Percentiles rank a stretch among this genome's conserved stretches.
Evolutionary conservation across 176 grass and related monocot species (phyloP).

Genomic region (Alloteropsis semialata): DNA sequence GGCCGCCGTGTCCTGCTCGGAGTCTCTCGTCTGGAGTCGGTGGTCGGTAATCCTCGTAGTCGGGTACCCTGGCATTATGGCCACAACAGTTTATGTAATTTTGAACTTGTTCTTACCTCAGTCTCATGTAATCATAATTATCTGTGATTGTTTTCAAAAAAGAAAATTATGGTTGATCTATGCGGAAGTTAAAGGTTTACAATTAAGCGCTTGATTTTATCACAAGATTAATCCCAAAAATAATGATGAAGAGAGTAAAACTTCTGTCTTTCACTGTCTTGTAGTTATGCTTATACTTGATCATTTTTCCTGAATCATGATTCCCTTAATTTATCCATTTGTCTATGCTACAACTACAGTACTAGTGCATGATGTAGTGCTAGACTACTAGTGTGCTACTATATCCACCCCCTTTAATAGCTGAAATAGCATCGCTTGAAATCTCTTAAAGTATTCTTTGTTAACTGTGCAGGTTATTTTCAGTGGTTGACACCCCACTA

Average conservation of each 20-base stretch:
- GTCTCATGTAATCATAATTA: conserved; percentile 14
- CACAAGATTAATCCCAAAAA: too few relatives aligned
- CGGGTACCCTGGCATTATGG: too few relatives aligned
- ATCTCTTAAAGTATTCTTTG: conserved; percentile 8
- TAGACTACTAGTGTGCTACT: too few relatives aligned
- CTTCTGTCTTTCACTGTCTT: not conserved
- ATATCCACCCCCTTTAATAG: not conserved
- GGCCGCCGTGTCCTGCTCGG: too few relatives aligned
- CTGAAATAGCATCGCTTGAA: conserved; percentile 1
- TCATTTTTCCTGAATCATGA: not conserved
- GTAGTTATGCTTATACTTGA: not conserved
- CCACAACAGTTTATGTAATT: not conserved
- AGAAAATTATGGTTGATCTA: not conserved
- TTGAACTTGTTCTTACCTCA: not conserved
- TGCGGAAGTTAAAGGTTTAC: not conserved
- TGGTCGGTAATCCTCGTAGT: too few relatives aligned
- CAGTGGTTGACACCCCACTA: conserved; percentile 63
- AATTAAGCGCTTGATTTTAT: too few relatives aligned
- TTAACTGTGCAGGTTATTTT: conserved; percentile 59
- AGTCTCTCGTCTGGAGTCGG: too few relatives aligned
- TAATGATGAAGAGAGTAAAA: not conserved
- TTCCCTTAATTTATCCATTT: not conserved
- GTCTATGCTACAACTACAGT: not conserved
- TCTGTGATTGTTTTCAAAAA: too few relatives aligned
- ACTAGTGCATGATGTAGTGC: not conserved